A percentile compares a stretch with the other conserved stretches of the same genome.
These are phyloP conservation scores for Sporothrix protearum DNA, from an alignment of 2,329 filamentous ascomycete species.

Conservation along the genomic window DNA sequence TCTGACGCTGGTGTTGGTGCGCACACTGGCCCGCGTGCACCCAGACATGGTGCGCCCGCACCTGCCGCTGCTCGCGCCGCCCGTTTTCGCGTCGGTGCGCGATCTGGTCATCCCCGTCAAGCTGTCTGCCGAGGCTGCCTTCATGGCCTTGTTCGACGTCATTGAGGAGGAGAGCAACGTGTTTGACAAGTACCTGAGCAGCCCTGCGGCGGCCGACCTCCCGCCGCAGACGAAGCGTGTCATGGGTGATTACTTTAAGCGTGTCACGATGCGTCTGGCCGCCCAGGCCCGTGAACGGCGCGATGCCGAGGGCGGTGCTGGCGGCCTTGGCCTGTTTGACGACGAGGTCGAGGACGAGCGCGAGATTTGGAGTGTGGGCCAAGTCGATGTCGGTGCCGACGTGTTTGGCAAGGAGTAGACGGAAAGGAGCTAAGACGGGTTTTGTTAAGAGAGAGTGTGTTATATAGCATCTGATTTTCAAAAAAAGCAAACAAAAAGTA, in stretches of 20 bases:
- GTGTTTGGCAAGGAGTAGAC: conserved; percentile 43
- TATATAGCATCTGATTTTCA: neutral
- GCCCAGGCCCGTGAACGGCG: conserved; percentile 81
- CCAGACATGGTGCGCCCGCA: conserved; percentile 80
- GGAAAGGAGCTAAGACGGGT: too few species aligned
- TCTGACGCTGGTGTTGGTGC: conserved; percentile 78
- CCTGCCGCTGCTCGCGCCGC: conserved; percentile 71
- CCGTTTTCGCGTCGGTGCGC: conserved; percentile 84
- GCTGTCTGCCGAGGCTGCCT: conserved; percentile 88
- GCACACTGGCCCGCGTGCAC: conserved; percentile 76
- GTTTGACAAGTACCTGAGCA: conserved; percentile 85
- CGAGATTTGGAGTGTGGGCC: conserved; percentile 94
- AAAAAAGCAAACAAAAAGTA: conserved; percentile 7
- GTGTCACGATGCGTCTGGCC: conserved; percentile 80
- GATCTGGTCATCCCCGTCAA: conserved; percentile 94
- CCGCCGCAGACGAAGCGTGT: conserved; percentile 64
- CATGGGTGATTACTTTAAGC: conserved; percentile 88
- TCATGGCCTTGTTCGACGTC: conserved; percentile 85
- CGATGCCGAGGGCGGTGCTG: conserved; percentile 86
- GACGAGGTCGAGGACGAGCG: conserved; percentile 93
- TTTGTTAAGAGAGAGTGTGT: neutral
- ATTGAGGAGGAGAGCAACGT: conserved; percentile 80
- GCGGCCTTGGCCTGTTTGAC: conserved; percentile 78
- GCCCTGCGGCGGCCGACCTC: conserved; percentile 60
- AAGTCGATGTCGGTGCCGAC: conserved; percentile 72